Base-by-base conservation (phyloP, 2,329 filamentous ascomycete genomes). In the Fusarium lateritium region DNA sequence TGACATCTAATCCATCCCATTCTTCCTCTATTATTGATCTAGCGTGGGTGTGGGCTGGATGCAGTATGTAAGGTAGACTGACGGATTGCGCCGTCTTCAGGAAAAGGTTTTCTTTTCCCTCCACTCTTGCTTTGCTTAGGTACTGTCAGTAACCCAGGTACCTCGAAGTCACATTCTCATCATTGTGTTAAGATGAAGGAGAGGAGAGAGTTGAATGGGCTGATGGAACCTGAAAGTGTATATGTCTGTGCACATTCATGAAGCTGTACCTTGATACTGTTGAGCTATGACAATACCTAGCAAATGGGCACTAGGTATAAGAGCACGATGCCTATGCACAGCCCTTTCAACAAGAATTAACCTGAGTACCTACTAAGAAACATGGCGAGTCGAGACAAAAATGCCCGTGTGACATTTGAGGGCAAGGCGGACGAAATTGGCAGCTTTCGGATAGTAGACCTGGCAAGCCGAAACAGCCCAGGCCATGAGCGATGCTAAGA, bases 361-460 rank as follows among this genome's bases (percentile, higher is more conserved):
- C 26, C 50, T 31, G 56, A 58, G 22, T 31, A 13, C 28, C 28
- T 49, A 34, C 31, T 40, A 45, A 56, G 45, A 56, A 33, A 56
- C 45, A 44, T 50, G 28, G 14, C 21, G 42, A 53, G 34, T 52
- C 51, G 15, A 56, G 40, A 61, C 33, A 58, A 55, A 15, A 36
- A 52, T 36, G 47, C 14, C 38, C 47, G 45, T 53, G 53, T 47
- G 49, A 49, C 60, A 28, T 39, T 42, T 40, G 11, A 39, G 28
- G 40, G 9, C 36, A 49, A 66, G 68, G 64, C 60, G 68, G 58
- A 55, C 53, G 68, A 69, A 39, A 60, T 60, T 64, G 44, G 34
- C n/a, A 24, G 55, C 53, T 67, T 45, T 60, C 21, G 45, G 62
- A 24, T 42, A 24, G 39, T 34, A 44, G 22, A 38, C 40, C 50